Conservation (phyloP, 768 basidiomycete genomes). For the Phylloporus arenicola region DNA sequence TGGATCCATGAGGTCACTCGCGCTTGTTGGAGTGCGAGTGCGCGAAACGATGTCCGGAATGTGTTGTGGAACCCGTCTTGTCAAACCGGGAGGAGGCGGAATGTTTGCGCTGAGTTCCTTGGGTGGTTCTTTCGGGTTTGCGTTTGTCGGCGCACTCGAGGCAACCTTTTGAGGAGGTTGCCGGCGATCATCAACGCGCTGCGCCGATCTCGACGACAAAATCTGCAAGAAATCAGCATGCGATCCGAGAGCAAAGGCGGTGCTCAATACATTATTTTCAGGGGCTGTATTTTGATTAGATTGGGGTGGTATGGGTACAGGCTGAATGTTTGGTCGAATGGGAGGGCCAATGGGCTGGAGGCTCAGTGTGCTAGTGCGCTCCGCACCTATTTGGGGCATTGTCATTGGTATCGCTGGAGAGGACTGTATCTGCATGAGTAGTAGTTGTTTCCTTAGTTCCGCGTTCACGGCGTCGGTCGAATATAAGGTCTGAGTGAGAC, state of each 20-base stretch:
- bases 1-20: not conserved
- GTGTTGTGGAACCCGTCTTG: not conserved
- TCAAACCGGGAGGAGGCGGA: not conserved
- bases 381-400: constrained; percentile 2
- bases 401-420: not conserved
- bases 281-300: not conserved
- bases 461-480: not conserved
- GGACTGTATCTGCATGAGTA: not conserved
- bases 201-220: constrained; percentile 2
- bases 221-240: constrained; percentile 4
- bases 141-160: not conserved
- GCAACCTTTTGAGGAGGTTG: not conserved
- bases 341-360: constrained; percentile 1
- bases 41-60: too few species aligned
- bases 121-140: not conserved
- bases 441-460: constrained; percentile 1
- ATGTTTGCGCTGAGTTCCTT: not conserved
- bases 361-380: not conserved
- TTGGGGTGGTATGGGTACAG: not conserved
- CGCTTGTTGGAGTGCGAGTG: not conserved
- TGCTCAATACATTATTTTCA: constrained; percentile 3
- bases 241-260: not conserved
- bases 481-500: not conserved
- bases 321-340: not conserved
- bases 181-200: not conserved